Percentiles rank a stretch among this genome's conserved stretches.
phyloP scores from a whole-genome alignment of 2,329 filamentous ascomycete species.

The Alternaria ethzedia region DNA sequence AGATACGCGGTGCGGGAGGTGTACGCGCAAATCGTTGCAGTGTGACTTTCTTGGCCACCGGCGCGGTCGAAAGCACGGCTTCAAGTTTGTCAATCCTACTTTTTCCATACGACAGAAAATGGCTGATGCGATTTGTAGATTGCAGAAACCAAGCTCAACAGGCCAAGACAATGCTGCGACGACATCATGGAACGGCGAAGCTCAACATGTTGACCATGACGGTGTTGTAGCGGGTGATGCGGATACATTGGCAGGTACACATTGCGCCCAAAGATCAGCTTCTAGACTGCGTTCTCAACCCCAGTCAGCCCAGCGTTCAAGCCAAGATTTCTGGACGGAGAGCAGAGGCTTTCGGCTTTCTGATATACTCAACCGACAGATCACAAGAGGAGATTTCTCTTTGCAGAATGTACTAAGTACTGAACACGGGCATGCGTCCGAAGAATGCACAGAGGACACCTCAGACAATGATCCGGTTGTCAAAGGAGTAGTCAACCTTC shows the following conservation, averaged over 20 bases:
- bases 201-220: not conserved
- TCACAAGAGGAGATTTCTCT: not conserved
- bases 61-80: conserved; percentile 1
- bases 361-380: not conserved
- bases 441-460: not conserved
- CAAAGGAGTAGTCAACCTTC: not conserved
- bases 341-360: not conserved
- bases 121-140: not conserved
- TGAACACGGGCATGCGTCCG: not conserved
- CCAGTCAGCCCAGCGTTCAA: not conserved
- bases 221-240: not conserved
- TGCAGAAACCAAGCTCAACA: not conserved
- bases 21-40: not conserved
- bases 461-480: fast-evolving
- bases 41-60: conserved; percentile 1
- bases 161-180: fast-evolving
- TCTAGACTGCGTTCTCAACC: not conserved
- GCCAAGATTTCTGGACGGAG: not conserved
- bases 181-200: fast-evolving
- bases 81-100: not conserved
- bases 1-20: not conserved
- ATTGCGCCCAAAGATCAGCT: not conserved
- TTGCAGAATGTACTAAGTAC: not conserved
- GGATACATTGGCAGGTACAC: fast-evolving
- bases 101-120: not conserved